Percentiles rank a stretch among this genome's conserved stretches.
Evolutionary conservation across 2,329 filamentous ascomycete species (phyloP).

Genomic region (Teratosphaeria nubilosa): DNA sequence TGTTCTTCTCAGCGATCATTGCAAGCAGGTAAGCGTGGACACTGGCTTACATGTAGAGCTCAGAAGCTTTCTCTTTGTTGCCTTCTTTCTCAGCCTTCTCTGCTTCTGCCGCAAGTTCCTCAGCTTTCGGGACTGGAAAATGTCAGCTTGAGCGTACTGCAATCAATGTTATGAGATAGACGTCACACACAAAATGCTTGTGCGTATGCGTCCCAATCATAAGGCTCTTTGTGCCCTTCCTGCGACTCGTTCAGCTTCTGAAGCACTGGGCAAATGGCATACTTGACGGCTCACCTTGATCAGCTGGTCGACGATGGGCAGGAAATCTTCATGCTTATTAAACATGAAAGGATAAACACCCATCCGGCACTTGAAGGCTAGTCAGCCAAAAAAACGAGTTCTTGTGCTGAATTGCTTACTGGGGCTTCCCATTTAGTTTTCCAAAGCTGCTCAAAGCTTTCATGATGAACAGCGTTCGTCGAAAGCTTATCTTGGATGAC

Average conservation of each 20-base stretch:
- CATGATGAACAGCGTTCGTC: constrained; percentile 35
- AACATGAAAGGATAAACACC: constrained; percentile 59
- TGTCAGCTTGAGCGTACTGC: neutral
- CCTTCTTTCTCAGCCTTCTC: constrained; percentile 40
- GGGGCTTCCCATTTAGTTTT: constrained; percentile 66
- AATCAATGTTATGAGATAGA: neutral
- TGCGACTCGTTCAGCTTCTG: constrained; percentile 11
- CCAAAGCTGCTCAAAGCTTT: constrained; percentile 46
- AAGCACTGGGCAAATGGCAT: neutral
- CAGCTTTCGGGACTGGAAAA: constrained; percentile 43
- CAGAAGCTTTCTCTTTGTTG: constrained; percentile 45
- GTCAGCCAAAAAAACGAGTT: neutral
- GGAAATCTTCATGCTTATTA: constrained; percentile 56
- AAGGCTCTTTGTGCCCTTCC: constrained; percentile 54
- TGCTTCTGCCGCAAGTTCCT: constrained; percentile 45
- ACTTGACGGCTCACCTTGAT: constrained; percentile 35
- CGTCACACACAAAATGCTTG: constrained; percentile 34
- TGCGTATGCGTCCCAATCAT: constrained; percentile 54
- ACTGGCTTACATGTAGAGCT: constrained; percentile 45
- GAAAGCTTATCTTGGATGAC: constrained; percentile 37
- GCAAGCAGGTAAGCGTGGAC: neutral
- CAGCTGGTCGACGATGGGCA: constrained; percentile 55
- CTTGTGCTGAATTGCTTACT: constrained; percentile 30
- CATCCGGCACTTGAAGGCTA: constrained; percentile 31
- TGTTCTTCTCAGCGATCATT: constrained; percentile 10